These are phyloP conservation scores for Coriolopsis trogii DNA, from an alignment of 1,284 basidiomycete species.

Conservation along the genomic window DNA sequence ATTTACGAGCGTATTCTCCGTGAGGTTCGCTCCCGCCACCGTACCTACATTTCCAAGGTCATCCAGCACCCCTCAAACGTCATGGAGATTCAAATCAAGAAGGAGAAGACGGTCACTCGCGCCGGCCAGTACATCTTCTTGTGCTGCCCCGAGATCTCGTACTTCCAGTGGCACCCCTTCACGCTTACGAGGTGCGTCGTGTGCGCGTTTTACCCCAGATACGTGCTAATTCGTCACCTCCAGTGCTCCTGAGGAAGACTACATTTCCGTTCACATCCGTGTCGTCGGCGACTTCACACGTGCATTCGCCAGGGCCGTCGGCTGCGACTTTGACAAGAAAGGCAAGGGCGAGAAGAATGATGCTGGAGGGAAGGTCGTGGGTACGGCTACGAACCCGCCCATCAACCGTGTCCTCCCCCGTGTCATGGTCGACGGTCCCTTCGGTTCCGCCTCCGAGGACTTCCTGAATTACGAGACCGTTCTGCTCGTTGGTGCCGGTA, in stretches of 20 bases:
- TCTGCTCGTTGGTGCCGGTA: constrained; percentile 85
- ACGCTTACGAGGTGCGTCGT: constrained; percentile 73
- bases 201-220: background rate
- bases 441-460: constrained; percentile 85
- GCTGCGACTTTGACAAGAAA: constrained; percentile 78
- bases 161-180: constrained; percentile 95
- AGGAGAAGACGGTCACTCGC: constrained; percentile 78
- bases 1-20: constrained; percentile 84
- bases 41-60: constrained; percentile 90
- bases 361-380: constrained; percentile 60
- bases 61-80: constrained; percentile 92
- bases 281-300: constrained; percentile 85
- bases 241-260: constrained; percentile 88
- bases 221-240: background rate
- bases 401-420: constrained; percentile 78
- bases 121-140: constrained; percentile 92
- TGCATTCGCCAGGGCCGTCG: constrained; percentile 78
- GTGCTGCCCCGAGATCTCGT: constrained; percentile 83
- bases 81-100: constrained; percentile 92
- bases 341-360: constrained; percentile 50
- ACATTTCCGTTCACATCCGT: constrained; percentile 88
- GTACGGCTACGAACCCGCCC: constrained; percentile 58
- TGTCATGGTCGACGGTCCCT: constrained; percentile 90
- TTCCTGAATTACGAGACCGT: constrained; percentile 87
- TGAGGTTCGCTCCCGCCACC: constrained; percentile 84